Base-by-base conservation (phyloP, 1,139 yeast species). In the Torulaspora pretoriensis region DNA sequence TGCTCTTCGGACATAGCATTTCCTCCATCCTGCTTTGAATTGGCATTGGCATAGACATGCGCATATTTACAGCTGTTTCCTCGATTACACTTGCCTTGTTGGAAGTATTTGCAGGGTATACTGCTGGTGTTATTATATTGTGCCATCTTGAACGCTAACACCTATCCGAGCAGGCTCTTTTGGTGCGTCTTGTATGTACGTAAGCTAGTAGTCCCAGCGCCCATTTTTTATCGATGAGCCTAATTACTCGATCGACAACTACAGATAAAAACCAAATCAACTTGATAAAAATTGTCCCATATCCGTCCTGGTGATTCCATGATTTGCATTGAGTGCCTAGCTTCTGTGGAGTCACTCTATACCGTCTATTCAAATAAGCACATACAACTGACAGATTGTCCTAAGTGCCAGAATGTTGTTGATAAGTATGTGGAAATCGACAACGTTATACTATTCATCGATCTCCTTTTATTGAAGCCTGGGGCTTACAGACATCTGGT, bases 371-470 rank as follows among this genome's bases (percentile, higher is more conserved):
- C 92, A 35, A 82, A 83, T 45, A 81, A 83, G 39, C 90, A 89
- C 56, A 86, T 90, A 41, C 80, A 85, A 52, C 74, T 89, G 40
- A 83, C 96, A 0, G 81, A 83, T 35, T 92, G 99, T 57, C 71
- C 79, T 1, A 64, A 68, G 23, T 92, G 99, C 63, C 74, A 77
- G 35, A 70, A 74, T 44, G 80, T 86, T 13, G 95, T 92, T 1
- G 99, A 92, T 66, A 84, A 85, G 62, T 92, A 94, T 66, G 83
- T 92, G 32, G 99, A 92, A 61, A 84, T 81, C 54, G 99, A 92
- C 63, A 77, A 80, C 43, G 95, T 90, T 16, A 70, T 92, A 1
- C 69, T 92, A 24, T 85, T 88, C 59, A 81, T 94, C 29, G 98
- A 94, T 59, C 72, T 90, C 35, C 68, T 92, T 43, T 73, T 92